phyloP scores from a whole-genome alignment of 495 filamentous ascomycete species.

The Neurospora intermedia region DNA sequence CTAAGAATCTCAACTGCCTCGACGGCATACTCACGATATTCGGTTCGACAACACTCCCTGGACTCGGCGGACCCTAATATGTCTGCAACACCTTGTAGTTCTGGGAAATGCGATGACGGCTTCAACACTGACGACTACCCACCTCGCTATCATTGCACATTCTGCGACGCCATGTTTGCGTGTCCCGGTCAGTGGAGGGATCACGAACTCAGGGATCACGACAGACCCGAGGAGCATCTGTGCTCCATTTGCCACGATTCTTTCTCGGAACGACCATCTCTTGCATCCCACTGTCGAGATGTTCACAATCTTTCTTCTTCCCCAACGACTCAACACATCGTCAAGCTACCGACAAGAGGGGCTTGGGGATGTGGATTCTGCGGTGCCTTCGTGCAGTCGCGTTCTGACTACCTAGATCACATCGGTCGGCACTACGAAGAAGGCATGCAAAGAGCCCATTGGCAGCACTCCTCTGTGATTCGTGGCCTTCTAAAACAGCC shows the following conservation, averaged over 20 bases:
- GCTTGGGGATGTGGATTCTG: slow-evolving; percentile 24
- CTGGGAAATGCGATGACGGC: slow-evolving; percentile 6
- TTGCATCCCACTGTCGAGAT: slow-evolving; percentile 4
- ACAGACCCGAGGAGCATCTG: slow-evolving; percentile 1
- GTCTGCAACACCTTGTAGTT: slow-evolving; percentile 5
- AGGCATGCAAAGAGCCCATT: slow-evolving; percentile 7
- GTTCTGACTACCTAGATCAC: slow-evolving; percentile 14
- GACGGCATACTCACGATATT: slow-evolving; percentile 5
- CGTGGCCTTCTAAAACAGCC: slow-evolving; percentile 15
- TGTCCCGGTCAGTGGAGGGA: slow-evolving; percentile 12
- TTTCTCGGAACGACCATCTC: neutral
- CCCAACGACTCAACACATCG: neutral
- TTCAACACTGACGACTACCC: neutral
- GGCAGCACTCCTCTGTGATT: slow-evolving; percentile 17
- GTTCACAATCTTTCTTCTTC: slow-evolving; percentile 1
- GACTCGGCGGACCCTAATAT: slow-evolving; percentile 12
- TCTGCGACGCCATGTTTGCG: slow-evolving; percentile 14
- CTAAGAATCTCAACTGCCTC: slow-evolving; percentile 6
- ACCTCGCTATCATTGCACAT: slow-evolving; percentile 14
- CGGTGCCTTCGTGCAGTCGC: slow-evolving; percentile 2
- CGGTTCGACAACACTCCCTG: slow-evolving; percentile 8
- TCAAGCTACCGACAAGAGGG: neutral
- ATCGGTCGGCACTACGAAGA: slow-evolving; percentile 17
- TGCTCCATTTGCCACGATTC: slow-evolving; percentile 8
- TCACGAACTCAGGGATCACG: slow-evolving; percentile 13